Evolutionary conservation across 257 asterid genomes (phyloP).

Genomic region (Misopates orontium): DNA sequence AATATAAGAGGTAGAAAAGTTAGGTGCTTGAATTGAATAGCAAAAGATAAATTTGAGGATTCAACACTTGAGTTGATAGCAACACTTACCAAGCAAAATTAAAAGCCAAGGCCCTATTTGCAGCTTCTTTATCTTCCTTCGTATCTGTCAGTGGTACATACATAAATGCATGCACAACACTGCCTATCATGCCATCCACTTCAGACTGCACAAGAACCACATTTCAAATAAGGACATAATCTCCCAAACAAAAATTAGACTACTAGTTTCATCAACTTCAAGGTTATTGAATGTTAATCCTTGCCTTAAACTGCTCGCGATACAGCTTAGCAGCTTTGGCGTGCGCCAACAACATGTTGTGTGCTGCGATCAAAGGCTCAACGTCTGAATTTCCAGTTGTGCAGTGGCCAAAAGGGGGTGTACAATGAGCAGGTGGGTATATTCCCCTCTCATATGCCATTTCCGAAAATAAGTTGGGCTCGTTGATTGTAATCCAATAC

Average conservation of each 20-base stretch:
- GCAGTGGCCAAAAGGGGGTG: constrained; percentile 75
- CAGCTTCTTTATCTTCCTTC: constrained; percentile 57
- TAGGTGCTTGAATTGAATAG: too few species aligned
- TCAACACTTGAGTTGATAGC: neutral
- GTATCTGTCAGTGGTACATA: constrained; percentile 49
- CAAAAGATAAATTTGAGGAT: too few species aligned
- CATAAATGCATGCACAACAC: constrained; percentile 48
- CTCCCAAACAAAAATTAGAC: neutral
- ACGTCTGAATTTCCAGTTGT: constrained; percentile 65
- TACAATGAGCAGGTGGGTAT: constrained; percentile 68
- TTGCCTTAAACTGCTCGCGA: constrained; percentile 58
- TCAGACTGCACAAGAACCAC: constrained; percentile 37
- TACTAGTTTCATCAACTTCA: too few species aligned
- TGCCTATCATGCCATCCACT: constrained; percentile 56
- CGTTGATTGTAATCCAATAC: constrained; percentile 69
- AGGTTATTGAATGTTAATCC: constrained; percentile 5
- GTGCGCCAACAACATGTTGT: constrained; percentile 73
- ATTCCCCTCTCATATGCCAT: constrained; percentile 44
- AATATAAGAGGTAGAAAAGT: neutral
- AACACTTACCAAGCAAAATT: constrained; percentile 65
- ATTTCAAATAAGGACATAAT: too few species aligned
- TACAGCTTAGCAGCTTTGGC: constrained; percentile 68
- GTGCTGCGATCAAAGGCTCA: constrained; percentile 64
- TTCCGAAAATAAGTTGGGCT: constrained; percentile 53
- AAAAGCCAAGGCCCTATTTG: constrained; percentile 62